These are phyloP conservation scores for Ceratocystis cubensis DNA, from an alignment of 2,329 filamentous ascomycete species.

Conservation along the genomic window DNA sequence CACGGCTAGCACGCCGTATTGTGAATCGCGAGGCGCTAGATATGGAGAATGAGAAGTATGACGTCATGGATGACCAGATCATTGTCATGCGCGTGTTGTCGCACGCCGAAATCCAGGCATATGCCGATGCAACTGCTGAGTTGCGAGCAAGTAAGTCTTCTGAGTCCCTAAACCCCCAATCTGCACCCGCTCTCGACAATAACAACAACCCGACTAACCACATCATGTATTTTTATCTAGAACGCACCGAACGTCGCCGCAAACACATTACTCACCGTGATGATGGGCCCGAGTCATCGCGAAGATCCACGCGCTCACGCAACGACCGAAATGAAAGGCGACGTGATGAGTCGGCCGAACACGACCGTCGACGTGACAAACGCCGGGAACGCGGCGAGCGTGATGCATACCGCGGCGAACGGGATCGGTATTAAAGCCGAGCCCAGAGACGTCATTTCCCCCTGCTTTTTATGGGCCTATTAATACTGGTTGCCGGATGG, in stretches of 20 bases:
- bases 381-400: slow-evolving; percentile 19
- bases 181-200: no score
- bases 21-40: slow-evolving; percentile 83
- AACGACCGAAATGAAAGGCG: slow-evolving; percentile 13
- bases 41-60: slow-evolving; percentile 77
- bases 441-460: background rate
- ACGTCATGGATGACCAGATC: slow-evolving; percentile 84
- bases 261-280: background rate
- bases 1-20: slow-evolving; percentile 75
- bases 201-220: no score
- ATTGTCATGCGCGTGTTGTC: slow-evolving; percentile 81
- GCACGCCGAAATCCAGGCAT: slow-evolving; percentile 79
- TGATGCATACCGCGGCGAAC: slow-evolving; percentile 5
- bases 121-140: slow-evolving; percentile 68
- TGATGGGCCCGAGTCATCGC: background rate
- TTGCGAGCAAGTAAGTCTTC: slow-evolving; percentile 54
- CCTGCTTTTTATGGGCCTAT: background rate
- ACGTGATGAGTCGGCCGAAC: slow-evolving; percentile 14
- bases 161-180: background rate
- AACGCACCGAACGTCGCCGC: background rate
- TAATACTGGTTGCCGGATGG: background rate
- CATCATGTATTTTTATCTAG: background rate
- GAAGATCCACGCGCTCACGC: slow-evolving; percentile 22
- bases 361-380: slow-evolving; percentile 20
- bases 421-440: background rate